phyloP scores from a whole-genome alignment of 768 basidiomycete genomes.

The Suillus americanus region DNA sequence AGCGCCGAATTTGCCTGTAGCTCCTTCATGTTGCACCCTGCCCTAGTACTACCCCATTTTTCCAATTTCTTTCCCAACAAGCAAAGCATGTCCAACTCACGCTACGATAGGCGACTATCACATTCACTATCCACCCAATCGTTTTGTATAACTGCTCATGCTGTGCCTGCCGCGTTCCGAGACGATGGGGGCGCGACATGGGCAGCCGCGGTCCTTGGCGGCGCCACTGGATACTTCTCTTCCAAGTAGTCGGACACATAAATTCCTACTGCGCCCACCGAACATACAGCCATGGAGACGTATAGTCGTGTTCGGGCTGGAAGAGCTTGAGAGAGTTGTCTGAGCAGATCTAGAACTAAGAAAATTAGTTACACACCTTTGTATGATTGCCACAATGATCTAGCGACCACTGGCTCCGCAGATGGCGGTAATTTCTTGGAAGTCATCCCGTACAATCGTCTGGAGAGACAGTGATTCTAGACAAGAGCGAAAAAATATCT shows the following conservation, averaged over 20 bases:
- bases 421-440: conserved; percentile 11
- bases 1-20: neutral
- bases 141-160: neutral
- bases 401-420: conserved; percentile 11
- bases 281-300: conserved; percentile 48
- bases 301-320: conserved; percentile 53
- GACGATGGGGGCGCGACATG: neutral
- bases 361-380: conserved; percentile 30
- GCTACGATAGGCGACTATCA: neutral
- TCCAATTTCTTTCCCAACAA: neutral
- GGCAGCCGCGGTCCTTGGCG: neutral
- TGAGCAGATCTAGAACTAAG: conserved; percentile 14
- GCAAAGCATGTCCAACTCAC: neutral
- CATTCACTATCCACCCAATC: conserved; percentile 1
- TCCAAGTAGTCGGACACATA: conserved; percentile 53
- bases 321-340: conserved; percentile 38
- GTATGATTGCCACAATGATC: conserved; percentile 45
- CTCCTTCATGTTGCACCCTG: neutral
- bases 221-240: conserved; percentile 31
- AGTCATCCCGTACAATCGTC: neutral
- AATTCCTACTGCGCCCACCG: conserved; percentile 47
- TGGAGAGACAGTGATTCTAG: neutral
- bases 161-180: neutral
- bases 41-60: neutral
- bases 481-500: neutral